phyloP scores from a whole-genome alignment of 495 filamentous ascomycete genomes.

The Lasiosphaeriaceae sp. region DNA sequence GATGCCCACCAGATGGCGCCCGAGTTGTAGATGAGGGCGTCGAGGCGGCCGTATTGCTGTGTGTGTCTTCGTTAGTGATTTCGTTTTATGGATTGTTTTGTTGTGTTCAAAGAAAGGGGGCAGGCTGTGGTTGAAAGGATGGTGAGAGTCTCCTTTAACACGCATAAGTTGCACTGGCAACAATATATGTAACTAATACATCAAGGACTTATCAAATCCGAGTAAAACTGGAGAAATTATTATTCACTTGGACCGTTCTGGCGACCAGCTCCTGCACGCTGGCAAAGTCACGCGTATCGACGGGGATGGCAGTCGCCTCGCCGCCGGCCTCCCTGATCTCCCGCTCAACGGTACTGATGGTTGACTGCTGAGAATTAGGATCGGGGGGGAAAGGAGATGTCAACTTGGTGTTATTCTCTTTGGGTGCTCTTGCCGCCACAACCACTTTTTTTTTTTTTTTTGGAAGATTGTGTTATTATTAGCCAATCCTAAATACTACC shows the following conservation, averaged over 20 bases:
- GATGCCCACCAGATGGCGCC: slow-evolving; percentile 86
- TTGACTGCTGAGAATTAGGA: slow-evolving; percentile 75
- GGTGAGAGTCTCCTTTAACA: too few species aligned
- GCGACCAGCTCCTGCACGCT: slow-evolving; percentile 62
- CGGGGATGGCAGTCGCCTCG: slow-evolving; percentile 60
- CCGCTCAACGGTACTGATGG: slow-evolving; percentile 76
- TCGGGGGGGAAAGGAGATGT: slow-evolving; percentile 66
- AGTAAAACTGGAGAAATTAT: background rate
- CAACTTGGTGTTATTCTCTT: slow-evolving; percentile 14
- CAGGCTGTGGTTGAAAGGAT: too few species aligned
- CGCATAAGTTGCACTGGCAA: too few species aligned
- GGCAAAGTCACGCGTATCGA: slow-evolving; percentile 63
- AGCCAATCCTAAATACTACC: background rate
- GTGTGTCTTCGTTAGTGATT: too few species aligned
- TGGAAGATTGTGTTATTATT: background rate
- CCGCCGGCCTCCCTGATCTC: slow-evolving; percentile 70
- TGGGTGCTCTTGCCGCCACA: slow-evolving; percentile 66
- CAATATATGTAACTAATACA: too few species aligned
- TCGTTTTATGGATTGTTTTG: too few species aligned
- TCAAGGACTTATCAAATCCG: too few species aligned
- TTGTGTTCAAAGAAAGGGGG: too few species aligned
- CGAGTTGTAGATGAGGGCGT: slow-evolving; percentile 77
- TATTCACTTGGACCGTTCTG: slow-evolving; percentile 50
- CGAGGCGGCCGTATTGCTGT: slow-evolving; percentile 59
- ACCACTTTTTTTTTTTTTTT: slow-evolving; percentile 53